These are phyloP conservation scores for Globisporangium cystogenes DNA, from an alignment of 352 stramenopile species.

Conservation along the genomic window DNA sequence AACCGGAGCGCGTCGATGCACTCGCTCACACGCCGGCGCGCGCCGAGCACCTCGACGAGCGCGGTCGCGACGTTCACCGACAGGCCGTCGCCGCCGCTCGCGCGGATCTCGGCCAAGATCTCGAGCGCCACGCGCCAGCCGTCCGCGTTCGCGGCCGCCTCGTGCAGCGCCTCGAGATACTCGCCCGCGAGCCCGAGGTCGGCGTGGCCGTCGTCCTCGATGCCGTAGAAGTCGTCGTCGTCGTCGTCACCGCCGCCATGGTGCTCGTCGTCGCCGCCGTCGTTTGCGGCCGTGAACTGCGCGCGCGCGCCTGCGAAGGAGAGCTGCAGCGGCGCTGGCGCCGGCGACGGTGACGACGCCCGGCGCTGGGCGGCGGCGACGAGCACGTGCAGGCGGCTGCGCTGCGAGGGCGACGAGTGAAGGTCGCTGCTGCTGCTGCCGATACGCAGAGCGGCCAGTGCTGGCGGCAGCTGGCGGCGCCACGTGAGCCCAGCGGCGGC, in stretches of 20 bases:
- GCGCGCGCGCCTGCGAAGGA: neutral
- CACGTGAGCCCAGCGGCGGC: conserved; percentile 2
- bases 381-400: conserved; percentile 12
- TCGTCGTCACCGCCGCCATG: neutral
- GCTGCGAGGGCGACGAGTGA: neutral
- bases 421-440: neutral
- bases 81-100: conserved; percentile 25
- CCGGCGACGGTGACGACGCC: neutral
- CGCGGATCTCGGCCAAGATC: conserved; percentile 47
- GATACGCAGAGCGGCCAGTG: neutral
- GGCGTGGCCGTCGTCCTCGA: neutral
- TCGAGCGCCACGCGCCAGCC: conserved; percentile 37
- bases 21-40: conserved; percentile 33
- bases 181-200: conserved; percentile 2
- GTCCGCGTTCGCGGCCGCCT: conserved; percentile 6
- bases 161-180: conserved; percentile 13
- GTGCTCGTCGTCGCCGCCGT: conserved; percentile 10
- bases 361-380: conserved; percentile 7
- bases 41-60: conserved; percentile 57
- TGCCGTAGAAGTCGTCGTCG: neutral
- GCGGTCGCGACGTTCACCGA: conserved; percentile 41
- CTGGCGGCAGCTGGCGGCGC: conserved; percentile 6
- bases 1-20: conserved; percentile 68
- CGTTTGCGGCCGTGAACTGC: conserved; percentile 11
- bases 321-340: neutral